Evolutionary conservation across 495 filamentous ascomycete genomes (phyloP), one percentile per base, ranked within the genome.

Genomic region (Penicillium malachiteum): DNA sequence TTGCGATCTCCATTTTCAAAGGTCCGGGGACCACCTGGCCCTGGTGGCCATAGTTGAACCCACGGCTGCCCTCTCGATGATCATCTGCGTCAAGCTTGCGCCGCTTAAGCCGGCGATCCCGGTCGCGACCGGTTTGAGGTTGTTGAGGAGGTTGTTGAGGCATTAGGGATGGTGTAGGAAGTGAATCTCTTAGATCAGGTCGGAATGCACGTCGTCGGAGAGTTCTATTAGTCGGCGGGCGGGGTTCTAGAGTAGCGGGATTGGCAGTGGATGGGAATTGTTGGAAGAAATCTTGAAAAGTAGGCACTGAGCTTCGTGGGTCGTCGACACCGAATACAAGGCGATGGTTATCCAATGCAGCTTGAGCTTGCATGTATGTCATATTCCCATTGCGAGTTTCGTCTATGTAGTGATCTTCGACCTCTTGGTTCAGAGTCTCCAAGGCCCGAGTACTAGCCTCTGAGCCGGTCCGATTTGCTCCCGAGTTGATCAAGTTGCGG

Each of bases 1-100:
- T 90, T 14, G 85, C 82, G 49, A 96, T 82, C 65, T 94, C 87
- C 90, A 96, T 92, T 54, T 80, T 84, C 54, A 96, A 70, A 55
- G 81, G 76, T 11, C 91, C 90, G 0, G 90, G 81, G 34, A 92
- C 87, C 6, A 92, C 87, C 64, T 96, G 91, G 14, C 92, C 92
- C 64, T 84, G 88, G 59, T 84, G 83, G 2, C 91, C 92, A 57
- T 96, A 96, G 51, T 80, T 83, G 50, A 92, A 87, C 5, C 79
- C 81, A 45, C 77, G 76, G 18, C 81, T 76, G 12, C 76, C 77
- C 34, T 81, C 70, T 7, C 71, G 64, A 10, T 75, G 59, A 52
- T 75, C 76, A 50, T 91, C 87, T 6, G 81, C 71, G 45, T 91
- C 87, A 33, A 93, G 64, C 71, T 91, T 92, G 52, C 90, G 81